Conservation (phyloP, 768 basidiomycete species). For the Omphalotus guepiniiformis region DNA sequence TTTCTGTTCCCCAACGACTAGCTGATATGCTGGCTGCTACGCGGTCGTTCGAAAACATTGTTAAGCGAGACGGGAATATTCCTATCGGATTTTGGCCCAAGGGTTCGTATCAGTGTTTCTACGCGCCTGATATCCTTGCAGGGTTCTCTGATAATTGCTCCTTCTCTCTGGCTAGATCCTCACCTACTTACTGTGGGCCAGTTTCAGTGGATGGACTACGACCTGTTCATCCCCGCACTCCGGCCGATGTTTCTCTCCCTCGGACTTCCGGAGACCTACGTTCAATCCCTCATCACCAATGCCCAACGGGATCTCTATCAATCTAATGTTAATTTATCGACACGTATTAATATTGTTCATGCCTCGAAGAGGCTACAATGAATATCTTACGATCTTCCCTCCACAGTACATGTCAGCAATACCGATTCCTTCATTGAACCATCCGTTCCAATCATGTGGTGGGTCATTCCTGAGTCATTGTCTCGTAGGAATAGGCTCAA, state of each 20-base stretch:
- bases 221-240: constrained; percentile 59
- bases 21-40: constrained; percentile 43
- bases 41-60: constrained; percentile 52
- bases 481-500: no score
- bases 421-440: no score
- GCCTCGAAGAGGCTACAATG: constrained; percentile 31
- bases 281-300: constrained; percentile 52
- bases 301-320: constrained; percentile 67
- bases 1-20: constrained; percentile 54
- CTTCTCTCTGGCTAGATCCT: constrained; percentile 40
- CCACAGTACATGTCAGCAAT: no score
- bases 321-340: constrained; percentile 45
- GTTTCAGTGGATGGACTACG: constrained; percentile 71
- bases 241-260: constrained; percentile 53
- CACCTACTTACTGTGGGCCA: constrained; percentile 61
- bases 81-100: constrained; percentile 69
- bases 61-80: constrained; percentile 52
- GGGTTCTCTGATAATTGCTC: constrained; percentile 9
- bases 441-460: no score
- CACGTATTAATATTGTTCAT: constrained; percentile 56
- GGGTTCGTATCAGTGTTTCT: constrained; percentile 31
- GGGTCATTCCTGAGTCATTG: no score
- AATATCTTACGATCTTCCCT: no score
- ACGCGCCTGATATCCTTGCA: no score
- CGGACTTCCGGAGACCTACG: constrained; percentile 49